A percentile compares a stretch with the other conserved stretches of the same genome.
These are phyloP conservation scores for Apiotrichum mycotoxinovorans DNA, from an alignment of 1,284 basidiomycete species.

Conservation along the genomic window DNA sequence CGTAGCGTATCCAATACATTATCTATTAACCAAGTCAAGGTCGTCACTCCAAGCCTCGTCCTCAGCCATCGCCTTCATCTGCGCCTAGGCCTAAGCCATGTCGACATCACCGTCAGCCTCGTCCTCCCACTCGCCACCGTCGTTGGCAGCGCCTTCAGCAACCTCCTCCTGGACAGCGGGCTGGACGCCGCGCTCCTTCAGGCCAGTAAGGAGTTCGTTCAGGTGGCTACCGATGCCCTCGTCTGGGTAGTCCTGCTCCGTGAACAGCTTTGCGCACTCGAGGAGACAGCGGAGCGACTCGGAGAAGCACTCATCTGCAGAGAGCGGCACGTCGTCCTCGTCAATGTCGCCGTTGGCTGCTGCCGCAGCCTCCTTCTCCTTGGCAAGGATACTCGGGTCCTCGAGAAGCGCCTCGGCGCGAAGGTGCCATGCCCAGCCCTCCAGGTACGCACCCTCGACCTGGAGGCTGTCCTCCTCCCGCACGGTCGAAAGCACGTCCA, in stretches of 20 bases:
- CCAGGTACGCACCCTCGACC: slow-evolving; percentile 90
- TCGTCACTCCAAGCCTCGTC: neutral
- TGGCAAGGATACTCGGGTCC: slow-evolving; percentile 21
- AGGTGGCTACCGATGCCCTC: slow-evolving; percentile 73
- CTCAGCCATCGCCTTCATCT: neutral
- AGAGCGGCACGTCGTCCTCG: slow-evolving; percentile 55
- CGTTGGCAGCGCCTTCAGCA: slow-evolving; percentile 35
- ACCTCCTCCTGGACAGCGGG: slow-evolving; percentile 58
- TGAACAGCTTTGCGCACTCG: slow-evolving; percentile 72
- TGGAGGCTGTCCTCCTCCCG: slow-evolving; percentile 81
- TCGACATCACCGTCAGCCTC: slow-evolving; percentile 57
- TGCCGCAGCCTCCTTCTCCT: slow-evolving; percentile 1
- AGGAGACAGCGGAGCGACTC: slow-evolving; percentile 78
- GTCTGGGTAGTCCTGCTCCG: slow-evolving; percentile 69
- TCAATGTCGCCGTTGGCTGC: slow-evolving; percentile 46
- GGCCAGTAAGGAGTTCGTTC: slow-evolving; percentile 65
- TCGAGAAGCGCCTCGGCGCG: slow-evolving; percentile 45
- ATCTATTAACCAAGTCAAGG: neutral
- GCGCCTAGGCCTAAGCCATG: slow-evolving; percentile 56
- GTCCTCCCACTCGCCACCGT: slow-evolving; percentile 52
- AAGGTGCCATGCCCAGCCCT: slow-evolving; percentile 88
- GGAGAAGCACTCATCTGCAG: slow-evolving; percentile 73
- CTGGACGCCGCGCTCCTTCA: slow-evolving; percentile 67
- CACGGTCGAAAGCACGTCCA: slow-evolving; percentile 72
- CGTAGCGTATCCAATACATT: neutral